Conservation (phyloP, 164 flowering plant species). For the Kalanchoe fedtschenkoi region DNA sequence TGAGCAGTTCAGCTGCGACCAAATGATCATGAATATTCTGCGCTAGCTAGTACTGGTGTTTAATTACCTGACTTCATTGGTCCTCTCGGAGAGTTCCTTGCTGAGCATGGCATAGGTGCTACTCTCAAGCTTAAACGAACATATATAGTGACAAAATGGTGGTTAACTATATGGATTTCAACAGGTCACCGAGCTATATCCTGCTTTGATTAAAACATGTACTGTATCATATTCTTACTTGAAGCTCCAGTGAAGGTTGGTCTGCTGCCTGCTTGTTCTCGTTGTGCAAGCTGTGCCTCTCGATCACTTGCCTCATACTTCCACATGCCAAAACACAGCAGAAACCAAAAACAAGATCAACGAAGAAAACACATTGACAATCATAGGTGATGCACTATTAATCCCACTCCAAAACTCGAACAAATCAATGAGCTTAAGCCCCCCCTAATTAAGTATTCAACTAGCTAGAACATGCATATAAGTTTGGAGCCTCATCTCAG, state of each 20-base stretch:
- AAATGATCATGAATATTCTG: too few species aligned
- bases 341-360: neutral
- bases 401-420: too few species aligned
- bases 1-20: too few species aligned
- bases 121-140: conserved; percentile 10
- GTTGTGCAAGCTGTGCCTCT: conserved; percentile 9
- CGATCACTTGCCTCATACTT: conserved; percentile 20
- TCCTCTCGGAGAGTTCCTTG: conserved; percentile 16
- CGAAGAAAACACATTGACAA: neutral
- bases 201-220: neutral
- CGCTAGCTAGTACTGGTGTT: too few species aligned
- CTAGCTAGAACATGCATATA: too few species aligned
- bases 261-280: conserved; percentile 10
- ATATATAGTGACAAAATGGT: neutral
- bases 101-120: conserved; percentile 5
- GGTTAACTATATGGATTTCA: too few species aligned
- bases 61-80: conserved; percentile 22
- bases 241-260: conserved; percentile 19
- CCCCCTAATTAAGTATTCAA: too few species aligned
- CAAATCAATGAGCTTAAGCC: too few species aligned
- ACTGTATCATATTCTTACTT: conserved; percentile 11
- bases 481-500: too few species aligned
- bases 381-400: too few species aligned
- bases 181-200: too few species aligned
- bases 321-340: neutral